Evolutionary conservation across 2,329 filamentous ascomycete species (phyloP).

Genomic region (Cercospora nicotianae): DNA sequence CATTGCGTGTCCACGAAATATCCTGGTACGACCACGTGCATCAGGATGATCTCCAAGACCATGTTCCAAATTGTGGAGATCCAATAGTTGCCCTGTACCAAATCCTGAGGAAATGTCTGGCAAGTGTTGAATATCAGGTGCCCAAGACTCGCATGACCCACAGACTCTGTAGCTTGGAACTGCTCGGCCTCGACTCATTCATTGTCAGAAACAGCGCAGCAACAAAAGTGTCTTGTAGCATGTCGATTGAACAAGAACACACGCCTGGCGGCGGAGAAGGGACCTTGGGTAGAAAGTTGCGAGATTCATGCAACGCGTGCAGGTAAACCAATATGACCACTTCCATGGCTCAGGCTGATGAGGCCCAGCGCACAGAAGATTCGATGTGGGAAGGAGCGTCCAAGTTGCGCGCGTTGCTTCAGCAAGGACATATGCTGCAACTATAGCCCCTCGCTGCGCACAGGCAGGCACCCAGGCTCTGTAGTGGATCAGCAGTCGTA

Average conservation of each 20-base stretch:
- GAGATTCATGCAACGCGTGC: slow-evolving; percentile 5
- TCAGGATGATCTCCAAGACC: not conserved
- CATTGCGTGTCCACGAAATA: not conserved
- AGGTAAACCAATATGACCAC: not conserved
- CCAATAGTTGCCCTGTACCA: not conserved
- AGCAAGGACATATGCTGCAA: slow-evolving; percentile 11
- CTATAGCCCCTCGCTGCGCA: slow-evolving; percentile 15
- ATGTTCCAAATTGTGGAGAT: not conserved
- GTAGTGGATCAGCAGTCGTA: not conserved
- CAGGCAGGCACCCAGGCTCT: slow-evolving; percentile 7
- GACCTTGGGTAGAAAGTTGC: not conserved
- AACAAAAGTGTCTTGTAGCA: not conserved
- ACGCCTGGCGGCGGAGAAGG: not conserved
- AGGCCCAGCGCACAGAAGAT: slow-evolving; percentile 7
- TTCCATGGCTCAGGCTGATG: not conserved
- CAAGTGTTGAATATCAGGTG: not conserved
- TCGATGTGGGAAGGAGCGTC: slow-evolving; percentile 15
- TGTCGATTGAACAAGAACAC: not conserved
- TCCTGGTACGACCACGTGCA: not conserved
- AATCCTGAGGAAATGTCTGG: not conserved
- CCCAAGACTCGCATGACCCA: not conserved
- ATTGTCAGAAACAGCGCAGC: not conserved
- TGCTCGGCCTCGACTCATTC: not conserved
- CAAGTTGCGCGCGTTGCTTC: slow-evolving; percentile 11
- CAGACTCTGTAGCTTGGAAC: not conserved